These are phyloP conservation scores for Gamarada debralockiae DNA, from an alignment of 495 filamentous ascomycete species.

Conservation along the genomic window DNA sequence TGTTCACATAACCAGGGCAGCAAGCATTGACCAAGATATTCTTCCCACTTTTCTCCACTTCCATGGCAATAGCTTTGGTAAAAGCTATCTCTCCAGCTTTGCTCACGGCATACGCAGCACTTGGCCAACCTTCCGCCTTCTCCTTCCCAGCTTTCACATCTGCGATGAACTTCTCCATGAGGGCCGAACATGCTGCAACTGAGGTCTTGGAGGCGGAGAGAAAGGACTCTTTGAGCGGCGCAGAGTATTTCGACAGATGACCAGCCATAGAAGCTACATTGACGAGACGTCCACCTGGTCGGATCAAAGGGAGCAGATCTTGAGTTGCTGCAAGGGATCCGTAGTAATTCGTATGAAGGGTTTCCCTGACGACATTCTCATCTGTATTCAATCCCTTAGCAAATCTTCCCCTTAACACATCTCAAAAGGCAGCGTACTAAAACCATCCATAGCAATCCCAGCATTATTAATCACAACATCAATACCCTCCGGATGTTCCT, in stretches of 20 bases:
- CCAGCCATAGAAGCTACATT: slow-evolving; percentile 43
- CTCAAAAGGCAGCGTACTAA: slow-evolving; percentile 17
- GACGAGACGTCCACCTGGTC: slow-evolving; percentile 36
- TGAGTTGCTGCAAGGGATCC: slow-evolving; percentile 38
- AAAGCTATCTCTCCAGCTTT: slow-evolving; percentile 42
- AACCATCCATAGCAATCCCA: slow-evolving; percentile 31
- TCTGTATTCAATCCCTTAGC: slow-evolving; percentile 29
- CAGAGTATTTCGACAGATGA: slow-evolving; percentile 37
- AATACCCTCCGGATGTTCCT: slow-evolving; percentile 41
- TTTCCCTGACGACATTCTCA: slow-evolving; percentile 41
- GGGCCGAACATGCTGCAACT: slow-evolving; percentile 32
- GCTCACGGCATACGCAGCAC: slow-evolving; percentile 40
- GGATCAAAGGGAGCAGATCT: slow-evolving; percentile 39
- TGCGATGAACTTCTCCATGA: slow-evolving; percentile 40
- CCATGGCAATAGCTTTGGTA: slow-evolving; percentile 35
- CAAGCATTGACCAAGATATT: slow-evolving; percentile 45
- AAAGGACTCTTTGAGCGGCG: slow-evolving; percentile 30
- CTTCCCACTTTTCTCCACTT: slow-evolving; percentile 27
- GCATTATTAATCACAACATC: slow-evolving; percentile 50
- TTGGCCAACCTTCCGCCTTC: slow-evolving; percentile 41
- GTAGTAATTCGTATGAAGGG: slow-evolving; percentile 45
- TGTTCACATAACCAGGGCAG: slow-evolving; percentile 49
- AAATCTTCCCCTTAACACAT: background rate
- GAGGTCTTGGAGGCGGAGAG: slow-evolving; percentile 24
- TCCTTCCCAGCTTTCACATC: slow-evolving; percentile 36